Evolutionary conservation across 2,329 filamentous ascomycete species (phyloP), one percentile per base, ranked within the genome.

Genomic region (Onygenales sp.): DNA sequence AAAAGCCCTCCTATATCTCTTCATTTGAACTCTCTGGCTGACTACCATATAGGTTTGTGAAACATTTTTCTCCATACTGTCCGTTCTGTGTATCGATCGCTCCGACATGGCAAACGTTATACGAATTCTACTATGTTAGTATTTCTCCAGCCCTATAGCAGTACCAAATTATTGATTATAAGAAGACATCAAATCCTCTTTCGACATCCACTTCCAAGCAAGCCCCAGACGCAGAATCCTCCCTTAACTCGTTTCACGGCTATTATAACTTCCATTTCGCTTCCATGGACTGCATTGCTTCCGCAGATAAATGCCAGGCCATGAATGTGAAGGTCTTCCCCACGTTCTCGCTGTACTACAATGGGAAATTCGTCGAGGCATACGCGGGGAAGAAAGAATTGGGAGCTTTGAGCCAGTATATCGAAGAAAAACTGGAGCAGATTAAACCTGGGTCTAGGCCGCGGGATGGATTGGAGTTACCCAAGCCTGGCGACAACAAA

Each of bases 231-330:
- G 64, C 72, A 13, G 72, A 79, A 41, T 71, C 63, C 11, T 74
- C 77, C 0, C 67, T 82, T 43, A 84, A 85, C 64, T 79, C 80
- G 4, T 96, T 96, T 65, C 83, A 84, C 35, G 78, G 84, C 52
- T 93, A 84, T 69, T 97, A 97, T 72, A 83, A 92, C 70, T 92
- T 95, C 70, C 84, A 87, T 62, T 96, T 98, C 65, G 92, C 80
- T 33, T 82, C 80, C 54, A 73, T 98, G 59, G 89, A 98, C 72
- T 98, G 93, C 70, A 74, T 90, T 51, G 88, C 88, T 33, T 88
- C 85, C 66, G 86, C 82, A 55, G 89, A 95, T 66, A 75, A 89
- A 11, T 98, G 93, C 72, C 69, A 71, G 49, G 78, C 82, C 32
- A 77, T 90, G 58, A 75, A 81, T 2, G 79, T 97, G 52, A 65